Conservation (phyloP, 2,329 filamentous ascomycete genomes). For the Thielaviopsis ethacetica region DNA sequence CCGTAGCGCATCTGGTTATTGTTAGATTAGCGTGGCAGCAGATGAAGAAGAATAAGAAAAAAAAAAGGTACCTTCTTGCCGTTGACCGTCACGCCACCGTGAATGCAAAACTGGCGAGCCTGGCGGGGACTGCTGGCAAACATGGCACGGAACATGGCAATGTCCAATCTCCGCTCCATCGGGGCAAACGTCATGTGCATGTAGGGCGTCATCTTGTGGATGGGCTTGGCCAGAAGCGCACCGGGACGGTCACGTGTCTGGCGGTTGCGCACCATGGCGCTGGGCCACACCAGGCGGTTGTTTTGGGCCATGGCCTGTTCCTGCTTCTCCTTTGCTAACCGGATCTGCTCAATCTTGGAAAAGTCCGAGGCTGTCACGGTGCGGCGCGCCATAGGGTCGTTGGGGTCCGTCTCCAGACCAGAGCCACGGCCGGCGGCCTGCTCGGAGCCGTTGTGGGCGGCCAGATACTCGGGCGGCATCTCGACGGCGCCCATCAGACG, state of each 20-base stretch:
- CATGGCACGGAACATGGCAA: slow-evolving; percentile 82
- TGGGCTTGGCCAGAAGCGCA: slow-evolving; percentile 20
- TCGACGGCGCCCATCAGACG: slow-evolving; percentile 68
- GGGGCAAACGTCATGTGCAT: slow-evolving; percentile 95
- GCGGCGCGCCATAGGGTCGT: slow-evolving; percentile 7
- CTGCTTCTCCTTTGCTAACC: slow-evolving; percentile 10
- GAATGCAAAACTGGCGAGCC: slow-evolving; percentile 84
- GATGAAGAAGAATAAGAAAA: neutral
- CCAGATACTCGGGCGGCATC: slow-evolving; percentile 70
- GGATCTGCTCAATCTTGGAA: slow-evolving; percentile 13
- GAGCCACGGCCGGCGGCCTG: slow-evolving; percentile 71
- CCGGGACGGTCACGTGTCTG: slow-evolving; percentile 13
- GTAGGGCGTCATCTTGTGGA: slow-evolving; percentile 52
- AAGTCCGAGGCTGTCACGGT: slow-evolving; percentile 15
- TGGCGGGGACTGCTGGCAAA: slow-evolving; percentile 90
- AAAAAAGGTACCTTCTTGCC: slow-evolving; percentile 61
- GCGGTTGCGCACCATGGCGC: slow-evolving; percentile 4
- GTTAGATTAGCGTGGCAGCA: neutral
- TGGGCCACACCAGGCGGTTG: slow-evolving; percentile 6
- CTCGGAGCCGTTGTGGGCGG: slow-evolving; percentile 63
- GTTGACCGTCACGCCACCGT: slow-evolving; percentile 89
- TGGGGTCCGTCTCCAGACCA: slow-evolving; percentile 33
- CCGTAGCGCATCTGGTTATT: slow-evolving; percentile 65
- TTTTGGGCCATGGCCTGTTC: slow-evolving; percentile 1
- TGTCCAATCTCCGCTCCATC: slow-evolving; percentile 77